phyloP scores from a whole-genome alignment of 306 rosid genomes.

The Begonia fuchsioides region DNA sequence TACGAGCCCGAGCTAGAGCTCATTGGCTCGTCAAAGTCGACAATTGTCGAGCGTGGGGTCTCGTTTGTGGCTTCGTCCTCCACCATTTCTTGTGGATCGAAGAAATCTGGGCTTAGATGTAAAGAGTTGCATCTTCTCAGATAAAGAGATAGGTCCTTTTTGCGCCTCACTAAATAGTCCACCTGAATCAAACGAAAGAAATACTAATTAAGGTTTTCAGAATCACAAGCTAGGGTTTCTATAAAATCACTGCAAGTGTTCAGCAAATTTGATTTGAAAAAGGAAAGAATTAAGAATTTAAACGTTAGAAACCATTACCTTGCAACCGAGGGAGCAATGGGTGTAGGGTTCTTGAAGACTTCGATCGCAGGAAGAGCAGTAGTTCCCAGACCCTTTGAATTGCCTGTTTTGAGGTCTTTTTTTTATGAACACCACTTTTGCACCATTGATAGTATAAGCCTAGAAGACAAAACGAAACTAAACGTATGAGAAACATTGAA shows the following conservation, averaged over 20 bases:
- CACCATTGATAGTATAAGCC: conserved; percentile 90
- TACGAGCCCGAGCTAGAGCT: conserved; percentile 37
- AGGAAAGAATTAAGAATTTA: neutral
- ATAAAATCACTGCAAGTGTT: too few relatives aligned
- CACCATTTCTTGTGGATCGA: conserved; percentile 69
- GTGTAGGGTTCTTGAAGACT: conserved; percentile 87
- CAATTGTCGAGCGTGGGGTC: conserved; percentile 53
- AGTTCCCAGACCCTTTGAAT: conserved; percentile 92
- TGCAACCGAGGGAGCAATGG: conserved; percentile 96
- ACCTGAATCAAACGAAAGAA: conserved; percentile 22
- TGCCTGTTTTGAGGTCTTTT: conserved; percentile 93
- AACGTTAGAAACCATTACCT: conserved; percentile 27
- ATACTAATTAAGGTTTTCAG: too few relatives aligned
- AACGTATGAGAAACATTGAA: neutral
- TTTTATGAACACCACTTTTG: conserved; percentile 96
- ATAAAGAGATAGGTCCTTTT: conserved; percentile 54
- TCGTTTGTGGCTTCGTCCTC: conserved; percentile 59
- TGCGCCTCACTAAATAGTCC: conserved; percentile 65
- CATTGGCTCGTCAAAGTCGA: conserved; percentile 64
- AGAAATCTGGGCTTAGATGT: conserved; percentile 64
- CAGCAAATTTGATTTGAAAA: neutral
- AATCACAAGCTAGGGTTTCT: too few relatives aligned
- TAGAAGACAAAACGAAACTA: too few relatives aligned
- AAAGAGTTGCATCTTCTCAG: conserved; percentile 51
- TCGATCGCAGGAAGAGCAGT: conserved; percentile 92